phyloP scores from a whole-genome alignment of 202 grass and related monocot genomes.

The Schoenoplectus triqueter region DNA sequence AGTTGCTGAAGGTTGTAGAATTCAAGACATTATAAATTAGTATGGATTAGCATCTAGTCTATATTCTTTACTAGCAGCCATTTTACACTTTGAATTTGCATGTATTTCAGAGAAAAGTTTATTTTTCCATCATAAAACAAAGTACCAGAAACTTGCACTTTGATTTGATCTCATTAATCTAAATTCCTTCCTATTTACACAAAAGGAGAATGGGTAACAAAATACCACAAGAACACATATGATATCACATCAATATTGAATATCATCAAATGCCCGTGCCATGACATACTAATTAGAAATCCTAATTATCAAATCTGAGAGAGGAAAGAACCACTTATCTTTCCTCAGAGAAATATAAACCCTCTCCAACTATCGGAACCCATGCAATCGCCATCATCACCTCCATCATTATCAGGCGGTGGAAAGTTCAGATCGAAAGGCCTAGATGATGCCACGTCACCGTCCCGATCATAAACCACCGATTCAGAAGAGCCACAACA shows the following conservation, averaged over 20 bases:
- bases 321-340: conserved; percentile 31
- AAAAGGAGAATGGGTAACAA: conserved; percentile 27
- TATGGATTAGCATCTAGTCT: background rate
- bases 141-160: conserved; percentile 3
- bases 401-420: conserved; percentile 44
- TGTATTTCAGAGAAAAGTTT: conserved; percentile 17
- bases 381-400: conserved; percentile 52
- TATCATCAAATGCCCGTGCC: conserved; percentile 25
- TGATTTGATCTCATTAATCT: conserved; percentile 34
- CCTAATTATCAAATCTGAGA: conserved; percentile 36
- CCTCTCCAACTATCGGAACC: conserved; percentile 37
- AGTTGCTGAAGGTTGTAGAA: background rate
- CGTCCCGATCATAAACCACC: conserved; percentile 53
- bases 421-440: conserved; percentile 85
- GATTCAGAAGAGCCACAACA: conserved; percentile 82
- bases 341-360: conserved; percentile 41
- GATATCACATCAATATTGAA: conserved; percentile 35
- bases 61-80: background rate
- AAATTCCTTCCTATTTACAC: conserved; percentile 41
- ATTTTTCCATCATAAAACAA: conserved; percentile 12
- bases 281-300: conserved; percentile 27
- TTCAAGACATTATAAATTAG: background rate
- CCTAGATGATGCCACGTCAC: conserved; percentile 50
- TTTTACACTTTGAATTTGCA: conserved; percentile 8
- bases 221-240: conserved; percentile 27